Evolutionary conservation across 129 eudicot genomes (phyloP).

Genomic region (Centella asiatica): DNA sequence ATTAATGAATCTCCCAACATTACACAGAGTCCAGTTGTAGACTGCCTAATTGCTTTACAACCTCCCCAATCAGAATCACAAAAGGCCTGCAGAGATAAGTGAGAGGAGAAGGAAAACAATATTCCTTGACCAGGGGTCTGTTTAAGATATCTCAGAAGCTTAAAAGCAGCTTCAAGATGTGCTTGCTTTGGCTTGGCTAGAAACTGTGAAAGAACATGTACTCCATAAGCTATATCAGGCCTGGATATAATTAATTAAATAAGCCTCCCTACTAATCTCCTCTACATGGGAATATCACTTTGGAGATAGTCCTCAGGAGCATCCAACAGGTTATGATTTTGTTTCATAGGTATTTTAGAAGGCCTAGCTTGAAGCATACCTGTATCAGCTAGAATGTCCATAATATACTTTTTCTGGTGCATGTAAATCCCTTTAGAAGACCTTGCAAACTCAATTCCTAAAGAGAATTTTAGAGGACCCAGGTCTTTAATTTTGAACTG

Average conservation of each 20-base stretch:
- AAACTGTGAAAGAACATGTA: neutral
- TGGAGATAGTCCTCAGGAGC: rapidly evolving
- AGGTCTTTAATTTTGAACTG: neutral
- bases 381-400: neutral
- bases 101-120: neutral
- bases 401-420: neutral
- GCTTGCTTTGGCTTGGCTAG: neutral
- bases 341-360: neutral
- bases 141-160: neutral
- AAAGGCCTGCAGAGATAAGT: neutral
- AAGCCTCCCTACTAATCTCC: neutral
- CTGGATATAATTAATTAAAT: neutral
- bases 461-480: neutral
- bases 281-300: neutral
- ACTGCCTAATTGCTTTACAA: neutral
- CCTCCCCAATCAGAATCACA: neutral
- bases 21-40: neutral
- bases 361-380: neutral
- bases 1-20: neutral
- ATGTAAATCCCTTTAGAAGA: neutral
- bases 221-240: neutral
- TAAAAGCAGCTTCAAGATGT: neutral
- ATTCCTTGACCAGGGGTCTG: neutral
- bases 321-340: neutral
- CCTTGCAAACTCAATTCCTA: neutral